Conservation (phyloP, 148 eudicot genomes). For the Camellia lanceoleosa region DNA sequence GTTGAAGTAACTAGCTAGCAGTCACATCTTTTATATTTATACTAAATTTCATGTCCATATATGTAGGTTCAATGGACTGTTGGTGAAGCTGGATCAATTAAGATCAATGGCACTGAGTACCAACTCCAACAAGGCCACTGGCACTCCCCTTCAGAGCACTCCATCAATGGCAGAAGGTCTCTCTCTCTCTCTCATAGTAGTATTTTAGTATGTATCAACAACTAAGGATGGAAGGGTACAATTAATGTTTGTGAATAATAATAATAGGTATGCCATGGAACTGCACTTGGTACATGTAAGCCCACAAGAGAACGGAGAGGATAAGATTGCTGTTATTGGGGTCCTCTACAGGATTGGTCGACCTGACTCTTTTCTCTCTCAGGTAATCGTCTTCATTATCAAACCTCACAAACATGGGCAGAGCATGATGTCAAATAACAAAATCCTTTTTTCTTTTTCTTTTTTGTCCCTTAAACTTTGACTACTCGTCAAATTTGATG, state of each 20-base stretch:
- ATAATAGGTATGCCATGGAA: background rate
- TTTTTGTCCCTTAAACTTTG: too few relatives aligned
- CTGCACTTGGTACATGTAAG: slow-evolving; percentile 1
- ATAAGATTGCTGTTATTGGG: background rate
- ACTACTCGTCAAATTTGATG: too few relatives aligned
- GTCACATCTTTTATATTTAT: too few relatives aligned
- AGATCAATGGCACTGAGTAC: slow-evolving; percentile 39
- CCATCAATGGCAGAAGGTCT: slow-evolving; percentile 49
- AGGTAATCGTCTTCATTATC: background rate
- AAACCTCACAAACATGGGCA: too few relatives aligned
- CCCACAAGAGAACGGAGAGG: background rate
- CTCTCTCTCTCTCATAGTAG: background rate
- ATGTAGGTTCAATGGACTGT: slow-evolving; percentile 45
- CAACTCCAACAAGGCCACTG: slow-evolving; percentile 46
- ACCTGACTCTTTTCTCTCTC: background rate
- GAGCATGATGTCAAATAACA: too few relatives aligned
- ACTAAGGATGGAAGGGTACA: too few relatives aligned
- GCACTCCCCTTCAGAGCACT: slow-evolving; percentile 77
- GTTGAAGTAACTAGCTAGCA: too few relatives aligned
- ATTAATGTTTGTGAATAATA: too few relatives aligned
- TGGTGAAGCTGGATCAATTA: slow-evolving; percentile 32
- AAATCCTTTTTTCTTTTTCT: too few relatives aligned
- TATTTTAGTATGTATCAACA: too few relatives aligned
- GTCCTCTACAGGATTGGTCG: slow-evolving; percentile 5
- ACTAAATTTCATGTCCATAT: too few relatives aligned